Evolutionary conservation across 306 rosid genomes (phyloP), one percentile per base, ranked within the genome.

Genomic region (Crotalaria pallida): DNA sequence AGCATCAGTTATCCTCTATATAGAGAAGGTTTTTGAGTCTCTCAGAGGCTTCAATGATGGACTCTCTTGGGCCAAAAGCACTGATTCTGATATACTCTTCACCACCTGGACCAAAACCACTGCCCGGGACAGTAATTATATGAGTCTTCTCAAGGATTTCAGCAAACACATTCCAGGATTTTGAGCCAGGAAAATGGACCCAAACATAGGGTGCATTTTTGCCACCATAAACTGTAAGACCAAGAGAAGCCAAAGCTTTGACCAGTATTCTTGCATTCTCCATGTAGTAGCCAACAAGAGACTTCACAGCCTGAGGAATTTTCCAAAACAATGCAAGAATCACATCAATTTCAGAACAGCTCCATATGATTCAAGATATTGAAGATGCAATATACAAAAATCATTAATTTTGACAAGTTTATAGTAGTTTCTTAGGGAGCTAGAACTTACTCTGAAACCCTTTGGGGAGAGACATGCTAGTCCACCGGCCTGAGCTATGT

Each of bases 401-500:
- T 11, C 23, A 67, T 51, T 31, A 52, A 33, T 33, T 47, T 53
- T 61, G 55, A 58, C 16, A 41, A 17, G 79, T 58, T 19, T 50
- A 29, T 27, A 72, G 13, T n/a, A 66, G 26, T 6, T 50, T 49
- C 66, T 50, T 50, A 40, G 60, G 48, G 61, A 55, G 50, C 29
- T 48, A 27, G 10, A 69, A 67, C 53, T 29, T 44, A 89, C 98
- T 87, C 58, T 72, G 52, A 76, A 84, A 72, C 92, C 96, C 58
- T 85, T 83, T 13, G 71, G 43, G 48, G 98, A 85, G 40, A 92
- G 98, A 76, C 93, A 88, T 34, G 98, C 96, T 7, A 92, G 67
- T 10, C 96, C 98, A 23, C 98, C 96, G n/a, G 93, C 91, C 71
- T 92, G 98, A 71, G 87, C 79, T 24, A 92, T 81, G 66, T 73